A percentile compares a stretch with the other conserved stretches of the same genome.
phyloP scores from a whole-genome alignment of 2,329 filamentous ascomycete species.

The Lachnellula suecica region DNA sequence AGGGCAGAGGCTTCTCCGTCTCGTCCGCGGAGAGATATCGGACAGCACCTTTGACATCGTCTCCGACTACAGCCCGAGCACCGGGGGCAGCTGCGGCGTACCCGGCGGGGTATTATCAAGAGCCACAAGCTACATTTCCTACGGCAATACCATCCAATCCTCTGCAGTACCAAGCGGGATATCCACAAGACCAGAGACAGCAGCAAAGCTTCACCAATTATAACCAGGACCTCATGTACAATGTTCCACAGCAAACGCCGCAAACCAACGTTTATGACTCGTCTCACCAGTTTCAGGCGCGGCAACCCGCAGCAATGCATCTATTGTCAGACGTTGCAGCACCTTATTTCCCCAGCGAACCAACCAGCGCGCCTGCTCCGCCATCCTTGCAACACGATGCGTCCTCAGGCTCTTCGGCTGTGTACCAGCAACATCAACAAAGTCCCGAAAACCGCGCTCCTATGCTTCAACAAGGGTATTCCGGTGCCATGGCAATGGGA shows the following conservation, averaged over 20 bases:
- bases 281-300: slow-evolving; percentile 71
- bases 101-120: slow-evolving; percentile 61
- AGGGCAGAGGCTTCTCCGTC: slow-evolving; percentile 24
- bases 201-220: slow-evolving; percentile 56
- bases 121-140: slow-evolving; percentile 50
- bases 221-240: slow-evolving; percentile 75
- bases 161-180: slow-evolving; percentile 29
- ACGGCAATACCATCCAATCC: slow-evolving; percentile 37
- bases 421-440: slow-evolving; percentile 56
- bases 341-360: slow-evolving; percentile 74
- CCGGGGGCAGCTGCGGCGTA: slow-evolving; percentile 51
- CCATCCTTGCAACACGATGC: slow-evolving; percentile 51
- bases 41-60: slow-evolving; percentile 48
- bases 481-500: slow-evolving; percentile 47
- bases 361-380: slow-evolving; percentile 59
- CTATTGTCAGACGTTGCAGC: slow-evolving; percentile 71
- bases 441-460: slow-evolving; percentile 53
- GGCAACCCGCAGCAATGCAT: slow-evolving; percentile 75
- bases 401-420: slow-evolving; percentile 52
- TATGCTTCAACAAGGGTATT: slow-evolving; percentile 55
- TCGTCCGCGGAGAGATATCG: slow-evolving; percentile 42
- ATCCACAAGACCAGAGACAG: slow-evolving; percentile 52
- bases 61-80: slow-evolving; percentile 43
- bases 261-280: slow-evolving; percentile 69
- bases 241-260: slow-evolving; percentile 63